Conservation (phyloP, 2,329 filamentous ascomycete species). For the Eutypa lata region DNA sequence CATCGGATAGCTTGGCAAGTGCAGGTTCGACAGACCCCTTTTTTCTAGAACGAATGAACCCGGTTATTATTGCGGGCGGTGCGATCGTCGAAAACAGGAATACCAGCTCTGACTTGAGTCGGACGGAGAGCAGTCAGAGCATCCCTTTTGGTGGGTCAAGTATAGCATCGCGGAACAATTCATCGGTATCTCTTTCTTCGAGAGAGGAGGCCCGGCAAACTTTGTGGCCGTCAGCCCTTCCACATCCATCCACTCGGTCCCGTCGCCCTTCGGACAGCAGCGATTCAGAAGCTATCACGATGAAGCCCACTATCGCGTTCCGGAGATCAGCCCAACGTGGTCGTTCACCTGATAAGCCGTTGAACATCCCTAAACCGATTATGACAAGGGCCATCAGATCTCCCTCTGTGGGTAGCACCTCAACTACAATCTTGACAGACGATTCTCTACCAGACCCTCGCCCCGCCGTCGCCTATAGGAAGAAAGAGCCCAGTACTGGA, state of each 20-base stretch:
- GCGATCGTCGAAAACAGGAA: conserved; percentile 61
- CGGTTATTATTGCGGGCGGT: conserved; percentile 64
- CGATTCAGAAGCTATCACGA: conserved; percentile 46
- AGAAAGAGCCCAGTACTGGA: conserved; percentile 23
- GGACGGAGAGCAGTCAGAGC: conserved; percentile 51
- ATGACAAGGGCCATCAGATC: conserved; percentile 41
- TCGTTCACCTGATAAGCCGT: conserved; percentile 38
- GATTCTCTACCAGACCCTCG: conserved; percentile 47
- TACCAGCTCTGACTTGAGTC: conserved; percentile 43
- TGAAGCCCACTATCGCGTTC: conserved; percentile 52
- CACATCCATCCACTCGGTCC: conserved; percentile 31
- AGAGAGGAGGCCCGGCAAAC: conserved; percentile 40
- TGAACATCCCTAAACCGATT: conserved; percentile 53
- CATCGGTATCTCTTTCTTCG: conserved; percentile 39
- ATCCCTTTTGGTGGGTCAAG: conserved; percentile 37
- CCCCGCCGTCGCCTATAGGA: conserved; percentile 30
- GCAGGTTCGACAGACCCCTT: conserved; percentile 51
- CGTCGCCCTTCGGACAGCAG: conserved; percentile 55
- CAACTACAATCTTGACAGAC: conserved; percentile 56
- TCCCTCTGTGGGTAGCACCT: conserved; percentile 53
- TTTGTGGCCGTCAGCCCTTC: conserved; percentile 53
- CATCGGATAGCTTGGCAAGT: conserved; percentile 49
- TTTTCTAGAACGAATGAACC: conserved; percentile 59
- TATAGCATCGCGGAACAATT: conserved; percentile 40
- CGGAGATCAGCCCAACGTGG: conserved; percentile 54